Base-by-base conservation (phyloP, 1,284 basidiomycete genomes). In the Ganoderma boninense region DNA sequence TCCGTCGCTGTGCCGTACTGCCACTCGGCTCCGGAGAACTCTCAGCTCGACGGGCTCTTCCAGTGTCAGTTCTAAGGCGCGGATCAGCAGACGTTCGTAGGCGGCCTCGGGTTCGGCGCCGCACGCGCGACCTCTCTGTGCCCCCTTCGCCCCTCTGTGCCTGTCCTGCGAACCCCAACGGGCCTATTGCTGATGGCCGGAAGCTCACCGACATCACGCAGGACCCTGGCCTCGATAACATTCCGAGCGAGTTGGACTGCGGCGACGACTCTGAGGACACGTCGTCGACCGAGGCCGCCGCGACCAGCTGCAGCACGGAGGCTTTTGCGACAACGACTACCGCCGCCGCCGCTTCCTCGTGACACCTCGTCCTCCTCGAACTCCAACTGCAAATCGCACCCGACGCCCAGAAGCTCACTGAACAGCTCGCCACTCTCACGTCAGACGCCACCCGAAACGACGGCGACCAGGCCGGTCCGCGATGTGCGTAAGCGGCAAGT, bases 391-490 rank as follows among this genome's bases (percentile, higher is more conserved):
- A 83, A 69, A 88, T 88, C 74, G 87, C 83, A 38, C 76, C 84
- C 49, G 84, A 84, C 65, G 86, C 87, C 4, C 86, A 88, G 77
- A 77, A 82, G 35, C 82, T 85, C 32, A 89, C 89, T 75, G 80
- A 82, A 16, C 76, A 85, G 68, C 88, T 88, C 72, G 79, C 83
- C 4, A 76, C 78, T n/a, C 77, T 88, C 56, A 82, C 79, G 13
- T 78, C 79, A 0, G 72, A 73, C 68, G 81, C 82, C 65, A 26
- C 83, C 4, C 88, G 87, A 79, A 80, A 73, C 84, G 87, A 80
- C 52, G 84, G 82, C 32, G 75, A 82, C 13, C 80, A 82, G 72
- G 73, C 29, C 68, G 75, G n/a, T 83, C 84, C 67, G 82, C 82
- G 14, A 82, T 83, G 69, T 85, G 84, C 75, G 76, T 81, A 32